Conservation (phyloP, 768 basidiomycete genomes). For the Tephrocybe rancida region DNA sequence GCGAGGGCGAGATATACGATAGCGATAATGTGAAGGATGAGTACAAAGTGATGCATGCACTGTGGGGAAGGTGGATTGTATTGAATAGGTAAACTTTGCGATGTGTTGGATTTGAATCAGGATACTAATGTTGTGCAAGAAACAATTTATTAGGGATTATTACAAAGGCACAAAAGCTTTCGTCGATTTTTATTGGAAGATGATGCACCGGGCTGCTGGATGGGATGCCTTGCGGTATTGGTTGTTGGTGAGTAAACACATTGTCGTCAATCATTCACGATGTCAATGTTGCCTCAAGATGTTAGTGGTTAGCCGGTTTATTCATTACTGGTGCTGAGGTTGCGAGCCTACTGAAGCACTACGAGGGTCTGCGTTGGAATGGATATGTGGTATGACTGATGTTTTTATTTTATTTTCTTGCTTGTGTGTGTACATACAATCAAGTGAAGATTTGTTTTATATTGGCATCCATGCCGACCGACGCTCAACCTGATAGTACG, state of each 20-base stretch:
- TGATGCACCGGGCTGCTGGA: constrained; percentile 73
- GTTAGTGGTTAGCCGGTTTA: constrained; percentile 54
- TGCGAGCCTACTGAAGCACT: constrained; percentile 50
- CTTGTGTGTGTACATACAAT: too few species aligned
- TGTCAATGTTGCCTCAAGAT: constrained; percentile 39
- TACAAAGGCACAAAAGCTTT: constrained; percentile 55
- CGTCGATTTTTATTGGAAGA: constrained; percentile 60
- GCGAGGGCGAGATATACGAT: constrained; percentile 78
- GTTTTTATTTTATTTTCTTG: neutral
- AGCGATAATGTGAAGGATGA: constrained; percentile 71
- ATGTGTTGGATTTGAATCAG: neutral
- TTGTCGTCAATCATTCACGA: neutral
- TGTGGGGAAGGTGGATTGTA: constrained; percentile 79
- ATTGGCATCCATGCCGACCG: too few species aligned
- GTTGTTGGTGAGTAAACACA: constrained; percentile 52
- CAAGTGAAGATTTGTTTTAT: too few species aligned
- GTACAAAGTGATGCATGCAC: constrained; percentile 76
- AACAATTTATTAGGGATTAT: constrained; percentile 58
- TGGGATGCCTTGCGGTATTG: constrained; percentile 64
- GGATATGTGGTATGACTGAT: constrained; percentile 39
- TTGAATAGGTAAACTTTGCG: constrained; percentile 48
- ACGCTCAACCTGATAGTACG: too few species aligned
- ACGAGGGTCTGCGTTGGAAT: constrained; percentile 56
- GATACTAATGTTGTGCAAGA: constrained; percentile 30
- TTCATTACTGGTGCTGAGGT: constrained; percentile 54